These are phyloP conservation scores for Pichia thaimueangensis DNA, from an alignment of 805 yeast species.

Conservation along the genomic window DNA sequence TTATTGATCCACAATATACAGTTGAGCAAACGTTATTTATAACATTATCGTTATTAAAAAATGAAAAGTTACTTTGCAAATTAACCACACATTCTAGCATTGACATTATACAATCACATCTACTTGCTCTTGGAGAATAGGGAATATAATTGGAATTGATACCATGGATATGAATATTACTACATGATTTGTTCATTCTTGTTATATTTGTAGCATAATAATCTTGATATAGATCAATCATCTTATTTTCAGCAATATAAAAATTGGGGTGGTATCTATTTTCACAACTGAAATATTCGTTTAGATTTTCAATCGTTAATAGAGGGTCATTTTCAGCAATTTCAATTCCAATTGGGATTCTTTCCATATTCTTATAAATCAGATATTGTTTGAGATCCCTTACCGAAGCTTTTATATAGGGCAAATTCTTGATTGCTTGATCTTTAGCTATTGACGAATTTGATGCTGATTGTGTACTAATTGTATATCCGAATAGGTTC, in stretches of 20 bases:
- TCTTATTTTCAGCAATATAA: not conserved
- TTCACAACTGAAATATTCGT: slow-evolving; percentile 15
- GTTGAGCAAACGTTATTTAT: slow-evolving; percentile 28
- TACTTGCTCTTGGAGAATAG: slow-evolving; percentile 34
- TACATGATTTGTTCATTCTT: not conserved
- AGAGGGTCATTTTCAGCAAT: slow-evolving; percentile 1
- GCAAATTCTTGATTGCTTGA: slow-evolving; percentile 57
- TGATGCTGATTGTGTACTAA: no score
- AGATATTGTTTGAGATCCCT: slow-evolving; percentile 78
- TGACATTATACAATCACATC: slow-evolving; percentile 40
- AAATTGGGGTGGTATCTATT: slow-evolving; percentile 15
- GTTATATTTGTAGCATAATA: not conserved
- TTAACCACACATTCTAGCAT: slow-evolving; percentile 34
- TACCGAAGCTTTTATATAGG: slow-evolving; percentile 86
- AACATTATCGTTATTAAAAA: slow-evolving; percentile 10
- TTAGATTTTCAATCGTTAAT: not conserved
- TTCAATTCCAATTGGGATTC: slow-evolving; percentile 33
- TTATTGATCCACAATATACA: slow-evolving; percentile 35
- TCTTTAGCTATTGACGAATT: no score
- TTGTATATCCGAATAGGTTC: slow-evolving; percentile 84
- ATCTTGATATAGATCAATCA: not conserved
- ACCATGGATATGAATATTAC: not conserved
- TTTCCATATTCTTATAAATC: slow-evolving; percentile 26
- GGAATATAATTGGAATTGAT: slow-evolving; percentile 26
- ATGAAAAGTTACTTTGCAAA: slow-evolving; percentile 3